These are phyloP conservation scores for Ophiognomonia clavigignenti-juglandacearum DNA, from an alignment of 2,329 filamentous ascomycete species.

Conservation along the genomic window DNA sequence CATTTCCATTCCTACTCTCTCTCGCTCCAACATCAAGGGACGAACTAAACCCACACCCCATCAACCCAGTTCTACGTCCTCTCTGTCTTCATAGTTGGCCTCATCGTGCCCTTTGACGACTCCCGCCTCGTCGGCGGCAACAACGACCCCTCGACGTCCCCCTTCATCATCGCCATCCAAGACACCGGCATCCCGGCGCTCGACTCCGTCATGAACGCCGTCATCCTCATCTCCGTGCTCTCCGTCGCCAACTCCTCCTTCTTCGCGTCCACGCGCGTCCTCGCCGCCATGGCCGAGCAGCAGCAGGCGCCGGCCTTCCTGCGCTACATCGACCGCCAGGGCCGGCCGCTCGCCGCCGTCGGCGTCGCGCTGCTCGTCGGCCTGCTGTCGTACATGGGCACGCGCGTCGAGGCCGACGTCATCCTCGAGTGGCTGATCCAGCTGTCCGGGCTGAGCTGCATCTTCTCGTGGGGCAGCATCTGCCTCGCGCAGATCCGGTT, in stretches of 20 bases:
- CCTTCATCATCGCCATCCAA: conserved; percentile 89
- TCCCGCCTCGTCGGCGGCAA: conserved; percentile 52
- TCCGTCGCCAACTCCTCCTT: conserved; percentile 90
- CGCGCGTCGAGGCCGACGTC: conserved; percentile 50
- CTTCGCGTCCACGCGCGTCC: conserved; percentile 84
- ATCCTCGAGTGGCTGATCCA: conserved; percentile 78
- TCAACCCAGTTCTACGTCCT: conserved; percentile 81
- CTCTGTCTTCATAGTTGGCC: conserved; percentile 72
- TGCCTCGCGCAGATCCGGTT: conserved; percentile 91
- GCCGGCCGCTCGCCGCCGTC: conserved; percentile 74
- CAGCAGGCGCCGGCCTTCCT: conserved; percentile 73
- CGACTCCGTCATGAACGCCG: conserved; percentile 88
- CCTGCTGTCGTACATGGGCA: conserved; percentile 72
- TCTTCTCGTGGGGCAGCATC: conserved; percentile 80
- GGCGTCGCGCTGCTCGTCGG: conserved; percentile 61
- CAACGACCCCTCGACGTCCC: conserved; percentile 38
- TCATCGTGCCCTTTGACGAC: conserved; percentile 74
- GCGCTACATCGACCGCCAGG: conserved; percentile 76
- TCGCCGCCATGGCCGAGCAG: conserved; percentile 85
- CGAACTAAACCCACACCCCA: background rate
- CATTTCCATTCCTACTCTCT: background rate
- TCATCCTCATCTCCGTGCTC: conserved; percentile 85
- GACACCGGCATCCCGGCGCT: conserved; percentile 77
- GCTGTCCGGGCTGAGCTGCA: conserved; percentile 65
- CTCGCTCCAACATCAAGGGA: background rate